Conservation (phyloP, 73 alveolate species). For the Paramecium caudatum region DNA sequence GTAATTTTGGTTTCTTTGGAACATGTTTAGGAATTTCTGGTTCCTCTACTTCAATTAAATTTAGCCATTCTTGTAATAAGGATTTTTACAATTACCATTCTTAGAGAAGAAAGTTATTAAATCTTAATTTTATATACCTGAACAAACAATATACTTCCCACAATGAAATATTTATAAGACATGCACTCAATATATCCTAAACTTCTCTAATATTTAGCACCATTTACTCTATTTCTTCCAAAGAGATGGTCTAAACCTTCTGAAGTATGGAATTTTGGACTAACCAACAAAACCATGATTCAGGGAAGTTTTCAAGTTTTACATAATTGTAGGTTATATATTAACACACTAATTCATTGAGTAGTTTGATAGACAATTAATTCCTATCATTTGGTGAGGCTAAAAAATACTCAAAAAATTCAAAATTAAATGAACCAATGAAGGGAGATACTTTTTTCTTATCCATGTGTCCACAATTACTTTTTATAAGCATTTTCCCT, state of each 20-base stretch:
- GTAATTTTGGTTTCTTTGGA: not conserved
- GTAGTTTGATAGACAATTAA: not conserved
- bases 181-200: not conserved
- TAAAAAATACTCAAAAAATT: not conserved
- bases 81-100: conserved; percentile 1
- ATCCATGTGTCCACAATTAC: conserved; percentile 26
- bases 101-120: not conserved
- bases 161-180: conserved; percentile 13
- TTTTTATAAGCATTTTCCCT: not conserved
- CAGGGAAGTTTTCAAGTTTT: not conserved
- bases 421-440: not conserved
- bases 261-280: not conserved
- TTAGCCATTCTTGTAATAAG: conserved; percentile 13
- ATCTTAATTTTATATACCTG: not conserved
- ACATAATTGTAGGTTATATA: not conserved
- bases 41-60: not conserved
- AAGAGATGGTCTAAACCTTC: not conserved
- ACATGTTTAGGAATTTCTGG: not conserved
- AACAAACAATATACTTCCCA: conserved; percentile 60
- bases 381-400: not conserved
- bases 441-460: not conserved
- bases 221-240: not conserved
- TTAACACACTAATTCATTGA: not conserved
- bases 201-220: conserved; percentile 1
- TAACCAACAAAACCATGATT: not conserved